phyloP scores from a whole-genome alignment of 495 filamentous ascomycete genomes.

The Penicillium waksmanii region DNA sequence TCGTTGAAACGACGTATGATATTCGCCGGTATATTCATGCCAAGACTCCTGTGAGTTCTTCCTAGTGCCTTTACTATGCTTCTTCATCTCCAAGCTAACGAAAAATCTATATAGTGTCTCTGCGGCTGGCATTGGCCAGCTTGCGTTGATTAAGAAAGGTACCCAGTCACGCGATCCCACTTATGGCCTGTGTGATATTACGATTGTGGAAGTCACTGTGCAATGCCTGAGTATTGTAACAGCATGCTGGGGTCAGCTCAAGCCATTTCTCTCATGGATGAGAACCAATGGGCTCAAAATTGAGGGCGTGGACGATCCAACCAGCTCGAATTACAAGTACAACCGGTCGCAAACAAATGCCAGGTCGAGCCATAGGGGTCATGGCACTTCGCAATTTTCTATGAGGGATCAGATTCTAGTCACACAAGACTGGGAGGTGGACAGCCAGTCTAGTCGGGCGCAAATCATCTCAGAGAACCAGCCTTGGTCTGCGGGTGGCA shows the following conservation, averaged over 20 bases:
- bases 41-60: conserved; percentile 26
- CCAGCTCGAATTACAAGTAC: conserved; percentile 16
- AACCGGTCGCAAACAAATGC: conserved; percentile 19
- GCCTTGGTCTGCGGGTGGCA: conserved; percentile 6
- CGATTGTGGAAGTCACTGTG: conserved; percentile 22
- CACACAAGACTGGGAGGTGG: conserved; percentile 28
- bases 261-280: conserved; percentile 33
- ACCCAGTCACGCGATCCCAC: conserved; percentile 23
- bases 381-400: conserved; percentile 5
- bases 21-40: conserved; percentile 32
- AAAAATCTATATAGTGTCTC: conserved; percentile 21
- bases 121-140: conserved; percentile 19
- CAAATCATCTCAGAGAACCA: conserved; percentile 23
- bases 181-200: conserved; percentile 24
- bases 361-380: conserved; percentile 5
- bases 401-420: conserved; percentile 20
- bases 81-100: background rate
- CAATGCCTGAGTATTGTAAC: conserved; percentile 31
- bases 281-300: conserved; percentile 30
- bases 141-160: conserved; percentile 16
- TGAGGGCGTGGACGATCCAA: conserved; percentile 23
- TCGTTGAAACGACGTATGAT: conserved; percentile 21
- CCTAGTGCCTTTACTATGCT: background rate
- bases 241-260: conserved; percentile 36
- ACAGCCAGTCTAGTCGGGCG: conserved; percentile 28